Base-by-base conservation (phyloP, 257 asterid species). In the Przewalskia tangutica region DNA sequence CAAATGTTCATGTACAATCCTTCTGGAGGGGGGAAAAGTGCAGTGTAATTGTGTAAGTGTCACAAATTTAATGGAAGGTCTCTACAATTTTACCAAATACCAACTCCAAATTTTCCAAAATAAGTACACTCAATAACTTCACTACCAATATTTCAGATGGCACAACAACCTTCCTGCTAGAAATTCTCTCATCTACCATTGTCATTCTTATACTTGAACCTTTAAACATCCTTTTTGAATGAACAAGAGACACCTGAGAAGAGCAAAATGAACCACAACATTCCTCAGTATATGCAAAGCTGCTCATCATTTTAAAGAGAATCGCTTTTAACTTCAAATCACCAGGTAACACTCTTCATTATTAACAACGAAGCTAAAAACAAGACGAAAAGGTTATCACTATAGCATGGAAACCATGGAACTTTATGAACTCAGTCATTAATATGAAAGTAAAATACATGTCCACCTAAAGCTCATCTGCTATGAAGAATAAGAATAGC, bases 71-170 rank as follows among this genome's bases (percentile, higher is more conserved):
- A 75, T 75, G 80, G 44, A 27, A 36, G 3, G 51, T 38, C 51
- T 27, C 79, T 3, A 75, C 42, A 13, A 23, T 23, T 50, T 50
- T 75, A 50, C 62, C 7, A 75, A 73, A 48, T 73, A 23, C 27
- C 62, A 50, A 27, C 62, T 75, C 62, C 46, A 50, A 73, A 0
- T 27, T 73, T 7, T 75, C 62, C 62, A 76, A 76, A 40, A 59
- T 32, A 62, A 63, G 63, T 60, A 80, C 2, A 82, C 20, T 66
- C 16, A 40, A 8, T 27, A 20, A 81, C 44, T 81, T 50, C 76
- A 60, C 84, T 89, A 95, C 99, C 99, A 95, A 85, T 82, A 95
- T 89, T 55, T 93, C 98, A 82, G 91, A 83, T 76, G 90, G 84
- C 82, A 91, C 86, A 46, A 91, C 64, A 83, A 82, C 54, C 68